A percentile compares a stretch with the other conserved stretches of the same genome.
Conservation (phyloP, 148 eudicot genomes). For the Fagopyrum homotropicum region DNA sequence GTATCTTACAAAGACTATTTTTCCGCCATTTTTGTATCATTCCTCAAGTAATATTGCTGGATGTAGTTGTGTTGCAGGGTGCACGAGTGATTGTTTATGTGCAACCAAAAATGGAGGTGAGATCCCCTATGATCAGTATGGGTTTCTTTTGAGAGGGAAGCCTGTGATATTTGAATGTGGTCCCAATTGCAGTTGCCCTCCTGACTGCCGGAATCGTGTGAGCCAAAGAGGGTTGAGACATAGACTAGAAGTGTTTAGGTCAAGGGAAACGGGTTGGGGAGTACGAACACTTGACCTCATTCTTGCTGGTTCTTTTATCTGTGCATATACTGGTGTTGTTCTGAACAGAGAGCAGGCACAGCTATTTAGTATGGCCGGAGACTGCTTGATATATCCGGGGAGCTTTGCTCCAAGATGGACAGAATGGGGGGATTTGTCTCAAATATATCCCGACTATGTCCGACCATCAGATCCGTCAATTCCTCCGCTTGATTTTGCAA, state of each 20-base stretch:
- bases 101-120: constrained; percentile 71
- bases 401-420: constrained; percentile 71
- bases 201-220: constrained; percentile 78
- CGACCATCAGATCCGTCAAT: constrained; percentile 58
- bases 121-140: constrained; percentile 67
- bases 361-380: constrained; percentile 60
- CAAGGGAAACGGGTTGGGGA: constrained; percentile 86
- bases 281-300: constrained; percentile 78
- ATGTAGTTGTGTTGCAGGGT: constrained; percentile 59
- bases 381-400: constrained; percentile 64
- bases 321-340: constrained; percentile 79
- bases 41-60: constrained; percentile 36
- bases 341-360: constrained; percentile 73
- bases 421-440: constrained; percentile 84
- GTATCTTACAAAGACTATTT: constrained; percentile 43
- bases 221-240: constrained; percentile 65
- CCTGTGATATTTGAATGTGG: constrained; percentile 87
- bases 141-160: constrained; percentile 71
- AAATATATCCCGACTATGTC: constrained; percentile 49
- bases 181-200: constrained; percentile 61
- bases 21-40: constrained; percentile 53
- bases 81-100: constrained; percentile 53
- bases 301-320: constrained; percentile 82
- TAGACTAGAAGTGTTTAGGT: constrained; percentile 79
- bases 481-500: constrained; percentile 76